A percentile compares a stretch with the other conserved stretches of the same genome.
These are phyloP conservation scores for Pleurotus pulmonarius DNA, from an alignment of 768 basidiomycete species.

Conservation along the genomic window DNA sequence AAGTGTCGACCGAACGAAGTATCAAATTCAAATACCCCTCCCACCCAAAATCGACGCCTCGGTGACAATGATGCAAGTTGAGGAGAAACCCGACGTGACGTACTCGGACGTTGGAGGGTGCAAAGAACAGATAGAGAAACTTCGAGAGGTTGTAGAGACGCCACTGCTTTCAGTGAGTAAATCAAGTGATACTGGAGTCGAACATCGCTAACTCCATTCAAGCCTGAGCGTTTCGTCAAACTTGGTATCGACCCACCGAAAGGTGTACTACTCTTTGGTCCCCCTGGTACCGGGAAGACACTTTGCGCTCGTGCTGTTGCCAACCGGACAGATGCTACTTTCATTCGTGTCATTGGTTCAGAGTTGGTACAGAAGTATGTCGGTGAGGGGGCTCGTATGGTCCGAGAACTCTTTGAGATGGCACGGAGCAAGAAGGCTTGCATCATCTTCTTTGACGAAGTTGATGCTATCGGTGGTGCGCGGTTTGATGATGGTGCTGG, in stretches of 20 bases:
- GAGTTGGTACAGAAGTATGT: slow-evolving; percentile 99
- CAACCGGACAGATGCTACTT: slow-evolving; percentile 97
- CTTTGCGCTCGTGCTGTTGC: slow-evolving; percentile 98
- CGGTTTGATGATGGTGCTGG: slow-evolving; percentile 98
- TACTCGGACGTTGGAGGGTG: slow-evolving; percentile 98
- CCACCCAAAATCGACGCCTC: slow-evolving; percentile 99
- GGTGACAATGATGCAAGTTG: slow-evolving; percentile 99
- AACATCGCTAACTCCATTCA: slow-evolving; percentile 15
- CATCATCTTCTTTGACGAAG: slow-evolving; percentile 99
- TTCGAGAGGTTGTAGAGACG: slow-evolving; percentile 96
- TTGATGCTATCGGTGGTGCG: slow-evolving; percentile 97
- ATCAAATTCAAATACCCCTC: slow-evolving; percentile 97
- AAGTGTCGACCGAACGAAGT: slow-evolving; percentile 93
- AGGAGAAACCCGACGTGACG: slow-evolving; percentile 97
- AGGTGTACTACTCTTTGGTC: slow-evolving; percentile 93
- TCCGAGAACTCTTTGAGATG: slow-evolving; percentile 98
- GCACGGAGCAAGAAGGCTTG: slow-evolving; percentile 98
- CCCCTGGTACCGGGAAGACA: slow-evolving; percentile 98
- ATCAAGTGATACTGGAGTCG: not conserved
- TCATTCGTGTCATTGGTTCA: slow-evolving; percentile 98
- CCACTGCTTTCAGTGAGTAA: slow-evolving; percentile 83
- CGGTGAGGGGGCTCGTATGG: slow-evolving; percentile 98
- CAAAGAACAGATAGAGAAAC: slow-evolving; percentile 99
- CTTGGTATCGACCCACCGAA: slow-evolving; percentile 99
- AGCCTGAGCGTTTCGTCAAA: slow-evolving; percentile 99